Conservation (phyloP, 176 grass and related monocot genomes). For the Chloris gayana region DNA sequence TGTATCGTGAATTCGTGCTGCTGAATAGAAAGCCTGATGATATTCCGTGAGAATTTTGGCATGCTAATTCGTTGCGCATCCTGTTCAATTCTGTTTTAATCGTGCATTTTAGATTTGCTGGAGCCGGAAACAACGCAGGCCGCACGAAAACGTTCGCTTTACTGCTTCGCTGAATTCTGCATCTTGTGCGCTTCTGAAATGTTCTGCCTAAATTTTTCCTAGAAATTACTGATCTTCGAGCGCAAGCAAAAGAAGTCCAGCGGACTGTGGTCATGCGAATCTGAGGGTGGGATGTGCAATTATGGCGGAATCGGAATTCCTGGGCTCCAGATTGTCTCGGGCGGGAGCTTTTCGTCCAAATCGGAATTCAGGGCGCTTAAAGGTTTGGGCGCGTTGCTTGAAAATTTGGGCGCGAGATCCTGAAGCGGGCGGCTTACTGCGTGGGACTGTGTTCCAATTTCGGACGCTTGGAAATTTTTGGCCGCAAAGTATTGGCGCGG, state of each 20-base stretch:
- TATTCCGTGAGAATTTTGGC: background rate
- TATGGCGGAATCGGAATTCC: background rate
- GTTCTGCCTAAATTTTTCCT: too few species aligned
- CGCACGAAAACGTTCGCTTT: too few species aligned
- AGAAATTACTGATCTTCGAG: background rate
- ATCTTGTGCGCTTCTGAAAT: too few species aligned
- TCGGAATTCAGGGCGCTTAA: background rate
- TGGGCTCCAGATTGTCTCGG: too few species aligned
- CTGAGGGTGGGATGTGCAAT: too few species aligned
- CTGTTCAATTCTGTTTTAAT: too few species aligned
- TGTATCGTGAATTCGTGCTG: background rate
- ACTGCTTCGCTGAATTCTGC: background rate
- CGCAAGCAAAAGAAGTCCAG: too few species aligned
- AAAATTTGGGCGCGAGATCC: background rate
- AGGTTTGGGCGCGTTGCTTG: background rate
- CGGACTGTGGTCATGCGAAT: too few species aligned
- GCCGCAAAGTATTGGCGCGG: background rate
- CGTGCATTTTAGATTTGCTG: too few species aligned
- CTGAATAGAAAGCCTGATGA: background rate
- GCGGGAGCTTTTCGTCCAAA: background rate
- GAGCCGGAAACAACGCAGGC: too few species aligned
- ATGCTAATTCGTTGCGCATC: background rate
- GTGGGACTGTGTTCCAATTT: background rate
- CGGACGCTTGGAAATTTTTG: background rate
- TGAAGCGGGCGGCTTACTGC: background rate